Evolutionary conservation across 148 eudicot genomes (phyloP), one percentile per base, ranked within the genome.

Genomic region (Dianthus caryophyllus): DNA sequence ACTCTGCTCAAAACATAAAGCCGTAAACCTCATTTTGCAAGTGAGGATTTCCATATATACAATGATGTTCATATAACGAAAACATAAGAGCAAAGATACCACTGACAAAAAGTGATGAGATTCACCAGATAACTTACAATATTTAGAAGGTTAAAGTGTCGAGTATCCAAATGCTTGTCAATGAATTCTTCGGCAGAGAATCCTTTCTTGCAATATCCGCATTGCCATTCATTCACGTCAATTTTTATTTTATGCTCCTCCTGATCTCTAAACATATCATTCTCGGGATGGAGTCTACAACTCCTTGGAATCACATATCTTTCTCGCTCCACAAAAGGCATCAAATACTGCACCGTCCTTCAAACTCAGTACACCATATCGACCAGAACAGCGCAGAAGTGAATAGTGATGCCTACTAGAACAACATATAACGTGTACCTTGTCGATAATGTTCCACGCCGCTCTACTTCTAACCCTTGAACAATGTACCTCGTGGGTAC

Each of bases 181-280:
- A 89, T 75, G 77, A 63, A 84, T 63, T 79, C 84, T 73, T 93
- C 96, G 39, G 95, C 78, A 36, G 77, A 72, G 67, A 90, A 93
- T 61, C 68, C 72, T 86, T 93, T 90, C 78, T 84, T 93, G 65
- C 98, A 93, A 71, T 93, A 90, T 51, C 95, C 96, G 73, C 98
- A 93, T 31, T 79, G 84, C 96, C 96, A 93, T 75, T 93, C 95
- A 76, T 80, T 87, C 29, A 76, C 64, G 73, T 89, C 96, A 29
- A 75, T 62, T 53, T 86, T 82, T 79, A 84, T 75, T 79, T 93
- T 93, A 70, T 89, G 90, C 57, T 83, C 61, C 87, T 93, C 98
- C 71, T 93, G 96, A 61, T 90, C 96, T 72, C 95, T 84, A 70
- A 81, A 93, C 21, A 93, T 16, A 81, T 93, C 95, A 80, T 81